Evolutionary conservation across 768 basidiomycete genomes (phyloP), one percentile per base, ranked within the genome.

Genomic region (Russula virescens): DNA sequence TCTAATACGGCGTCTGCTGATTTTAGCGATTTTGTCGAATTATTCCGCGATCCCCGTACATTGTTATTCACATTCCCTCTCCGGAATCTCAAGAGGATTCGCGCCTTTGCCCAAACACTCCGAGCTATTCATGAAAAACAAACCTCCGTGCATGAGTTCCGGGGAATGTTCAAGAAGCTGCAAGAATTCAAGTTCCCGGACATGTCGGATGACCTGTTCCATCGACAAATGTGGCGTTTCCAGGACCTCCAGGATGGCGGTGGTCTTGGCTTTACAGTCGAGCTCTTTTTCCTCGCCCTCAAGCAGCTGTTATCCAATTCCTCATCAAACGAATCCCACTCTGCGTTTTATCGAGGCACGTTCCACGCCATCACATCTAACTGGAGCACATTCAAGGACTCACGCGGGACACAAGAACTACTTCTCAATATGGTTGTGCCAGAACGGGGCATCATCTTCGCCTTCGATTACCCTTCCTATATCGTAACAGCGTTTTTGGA

Each of bases 221-320:
- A 25, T 2, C 58, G 50, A 38, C 58, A 60, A 9, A 0, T 52
- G 16, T 53, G 50, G 38, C 53, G 23, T 19, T 2, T 54, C 3
- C 38, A 54, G 38, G 53, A 40, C 21, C 8, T 54, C 7, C 1
- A 19, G 2, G 42, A 26, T 4, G 50, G 51, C 50, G 58, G 11
- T 31, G 59, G 59, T 4, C 51, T 60, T 28, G 59, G 31, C 16
- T 46, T 60, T n/a, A 52, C 28, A 1, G 31, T 53, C 21, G 51
- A 60, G 18, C 40, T 60, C 11, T 60, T 53, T 28, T 53, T 60
- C 42, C 51, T 53, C 19, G 16, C 31, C 8, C 31, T 60, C 21
- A 25, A 5, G 23, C 51, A 53, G 21, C 18, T 7, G 21, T 1
- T 18, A 21, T 42, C 52, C 19, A 18, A 25, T 13, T 21, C 42